Evolutionary conservation across 176 grass and related monocot genomes (phyloP), one percentile per base, ranked within the genome.

Genomic region (Chloris gayana): DNA sequence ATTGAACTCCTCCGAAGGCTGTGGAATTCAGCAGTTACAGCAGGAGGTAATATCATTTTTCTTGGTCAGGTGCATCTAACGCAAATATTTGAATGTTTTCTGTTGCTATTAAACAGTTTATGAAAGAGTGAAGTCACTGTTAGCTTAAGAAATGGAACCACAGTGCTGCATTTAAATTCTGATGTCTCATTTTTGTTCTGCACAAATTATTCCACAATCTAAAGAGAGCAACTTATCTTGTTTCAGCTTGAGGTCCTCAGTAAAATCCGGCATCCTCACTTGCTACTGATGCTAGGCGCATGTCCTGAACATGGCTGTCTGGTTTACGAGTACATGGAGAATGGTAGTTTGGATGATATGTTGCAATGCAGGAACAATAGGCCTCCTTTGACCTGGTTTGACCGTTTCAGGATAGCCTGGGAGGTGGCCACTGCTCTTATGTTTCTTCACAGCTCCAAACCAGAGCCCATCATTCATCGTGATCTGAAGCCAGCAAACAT

Each of bases 391-490:
- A 71, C 87, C 14, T 99, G 93, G 97, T 92, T 88, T 29, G 75
- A 88, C 68, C 93, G 97, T 18, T 80, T 89, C 73, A 78, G 93
- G 4, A 82, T 99, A 73, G 84, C 82, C 19, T 93, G 88, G 80
- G 97, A 99, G 86, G 88, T 95, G 19, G 90, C 88, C 31, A 73
- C 88, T 1, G 86, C 93, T 31, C 79, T 99, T 5, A 81, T 83
- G 24, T 99, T 99, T 84, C 97, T 99, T 18, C 97, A 99, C 78
- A 91, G 85, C 19, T 84, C 91, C 60, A 95, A 84, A 58, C 97
- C 97, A 26, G 85, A 89, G 67, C 97, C 93, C 42, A 95, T 96
- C 59, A 93, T 99, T n/a, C 97, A 99, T 68, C 88, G 97, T 1
- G 97, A 99, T 75, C 83, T 89, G 19, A 89, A 89, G 79, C 88